These are phyloP conservation scores for Malbranchea zuffiana DNA, from an alignment of 2,329 filamentous ascomycete species.

Conservation along the genomic window DNA sequence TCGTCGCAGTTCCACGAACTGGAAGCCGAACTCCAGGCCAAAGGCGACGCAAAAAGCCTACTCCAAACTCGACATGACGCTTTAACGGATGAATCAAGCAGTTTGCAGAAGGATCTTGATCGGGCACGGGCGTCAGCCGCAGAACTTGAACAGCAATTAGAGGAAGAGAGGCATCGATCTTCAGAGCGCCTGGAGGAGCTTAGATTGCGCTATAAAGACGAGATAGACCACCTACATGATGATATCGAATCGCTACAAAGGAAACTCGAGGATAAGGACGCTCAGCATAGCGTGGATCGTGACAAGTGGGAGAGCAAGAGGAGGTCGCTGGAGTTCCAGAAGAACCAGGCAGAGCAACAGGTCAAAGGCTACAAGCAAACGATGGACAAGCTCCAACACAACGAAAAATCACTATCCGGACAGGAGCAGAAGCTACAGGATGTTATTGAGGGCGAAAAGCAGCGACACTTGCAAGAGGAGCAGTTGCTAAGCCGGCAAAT, in stretches of 20 bases:
- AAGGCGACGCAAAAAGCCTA: constrained; percentile 54
- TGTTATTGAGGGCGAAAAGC: constrained; percentile 57
- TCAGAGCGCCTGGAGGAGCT: constrained; percentile 52
- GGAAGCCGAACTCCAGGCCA: constrained; percentile 49
- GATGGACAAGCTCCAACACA: constrained; percentile 57
- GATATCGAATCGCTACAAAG: constrained; percentile 53
- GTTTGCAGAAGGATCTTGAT: constrained; percentile 55
- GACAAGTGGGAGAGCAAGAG: constrained; percentile 62
- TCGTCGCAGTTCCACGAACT: constrained; percentile 43
- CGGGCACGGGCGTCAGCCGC: constrained; percentile 34
- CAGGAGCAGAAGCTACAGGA: constrained; percentile 59
- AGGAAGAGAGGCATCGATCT: constrained; percentile 47
- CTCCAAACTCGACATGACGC: constrained; percentile 59
- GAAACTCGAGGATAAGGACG: constrained; percentile 58
- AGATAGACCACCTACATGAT: constrained; percentile 44
- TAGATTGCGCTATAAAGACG: constrained; percentile 43
- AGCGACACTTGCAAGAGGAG: constrained; percentile 63
- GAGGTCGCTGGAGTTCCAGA: constrained; percentile 54
- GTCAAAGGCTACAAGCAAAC: constrained; percentile 57
- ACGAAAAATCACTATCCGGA: constrained; percentile 55
- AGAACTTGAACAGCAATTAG: constrained; percentile 40
- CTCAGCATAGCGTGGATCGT: constrained; percentile 57
- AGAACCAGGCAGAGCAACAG: constrained; percentile 56
- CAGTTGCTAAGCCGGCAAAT: constrained; percentile 61
- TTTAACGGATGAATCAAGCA: constrained; percentile 52